A percentile compares a stretch with the other conserved stretches of the same genome.
These are phyloP conservation scores for Salix udensis DNA, from an alignment of 345 rosid species.

Conservation along the genomic window DNA sequence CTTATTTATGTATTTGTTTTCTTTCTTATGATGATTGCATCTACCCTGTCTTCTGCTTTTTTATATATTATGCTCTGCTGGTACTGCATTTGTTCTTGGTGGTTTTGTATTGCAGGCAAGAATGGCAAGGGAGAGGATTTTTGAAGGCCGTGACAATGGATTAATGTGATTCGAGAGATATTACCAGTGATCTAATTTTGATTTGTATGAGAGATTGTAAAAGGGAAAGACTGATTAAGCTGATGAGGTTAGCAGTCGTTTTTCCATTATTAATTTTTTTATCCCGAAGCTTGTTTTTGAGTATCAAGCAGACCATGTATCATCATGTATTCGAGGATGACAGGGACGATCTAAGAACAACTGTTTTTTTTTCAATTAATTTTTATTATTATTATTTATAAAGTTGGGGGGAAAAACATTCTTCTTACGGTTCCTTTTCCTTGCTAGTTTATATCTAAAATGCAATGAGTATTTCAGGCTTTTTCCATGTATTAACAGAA, in stretches of 20 bases:
- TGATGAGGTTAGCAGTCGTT: not conserved
- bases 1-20: too few relatives aligned
- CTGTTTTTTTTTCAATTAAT: too few relatives aligned
- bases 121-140: slow-evolving; percentile 1
- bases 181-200: not conserved
- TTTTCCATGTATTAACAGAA: too few relatives aligned
- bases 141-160: not conserved
- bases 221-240: not conserved
- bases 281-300: not conserved
- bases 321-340: not conserved
- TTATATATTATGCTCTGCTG: not conserved
- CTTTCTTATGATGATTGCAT: not conserved
- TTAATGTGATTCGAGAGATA: not conserved
- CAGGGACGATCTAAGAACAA: not conserved
- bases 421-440: too few relatives aligned
- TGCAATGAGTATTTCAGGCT: too few relatives aligned
- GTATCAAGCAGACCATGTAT: not conserved
- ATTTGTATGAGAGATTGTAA: not conserved
- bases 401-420: too few relatives aligned
- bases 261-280: not conserved
- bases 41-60: not conserved
- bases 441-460: too few relatives aligned
- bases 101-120: slow-evolving; percentile 4
- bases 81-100: not conserved
- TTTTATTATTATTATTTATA: too few relatives aligned